phyloP scores from a whole-genome alignment of 768 basidiomycete genomes.

The Megacollybia marginata region DNA sequence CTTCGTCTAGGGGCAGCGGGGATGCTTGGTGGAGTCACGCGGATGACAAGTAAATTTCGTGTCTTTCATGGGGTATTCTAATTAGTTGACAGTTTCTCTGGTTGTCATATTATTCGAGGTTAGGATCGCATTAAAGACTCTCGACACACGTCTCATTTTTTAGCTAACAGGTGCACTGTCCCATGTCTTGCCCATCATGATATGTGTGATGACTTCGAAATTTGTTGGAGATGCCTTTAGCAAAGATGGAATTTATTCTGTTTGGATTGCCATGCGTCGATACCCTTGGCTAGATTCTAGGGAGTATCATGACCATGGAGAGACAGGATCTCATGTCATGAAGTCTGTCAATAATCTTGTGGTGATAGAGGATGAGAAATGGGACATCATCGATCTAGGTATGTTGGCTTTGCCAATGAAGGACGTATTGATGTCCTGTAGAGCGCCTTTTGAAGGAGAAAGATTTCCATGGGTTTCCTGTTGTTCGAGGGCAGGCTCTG shows the following conservation, averaged over 20 bases:
- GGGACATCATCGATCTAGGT: constrained; percentile 45
- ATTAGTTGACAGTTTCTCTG: constrained; percentile 47
- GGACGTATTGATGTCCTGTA: constrained; percentile 11
- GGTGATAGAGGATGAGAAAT: constrained; percentile 42
- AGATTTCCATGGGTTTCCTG: constrained; percentile 59
- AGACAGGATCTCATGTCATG: constrained; percentile 57
- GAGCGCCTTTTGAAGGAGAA: constrained; percentile 34
- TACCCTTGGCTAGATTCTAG: constrained; percentile 67
- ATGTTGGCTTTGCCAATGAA: neutral
- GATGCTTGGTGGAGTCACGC: constrained; percentile 69
- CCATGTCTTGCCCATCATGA: constrained; percentile 79
- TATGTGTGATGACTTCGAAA: constrained; percentile 70
- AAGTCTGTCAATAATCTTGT: constrained; percentile 41
- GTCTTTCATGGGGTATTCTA: neutral
- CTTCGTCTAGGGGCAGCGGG: constrained; percentile 47
- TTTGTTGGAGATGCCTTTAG: constrained; percentile 71
- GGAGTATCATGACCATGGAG: constrained; percentile 59
- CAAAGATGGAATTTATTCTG: constrained; percentile 61
- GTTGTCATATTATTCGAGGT: constrained; percentile 76
- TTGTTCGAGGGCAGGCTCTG: constrained; percentile 42
- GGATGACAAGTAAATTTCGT: constrained; percentile 57
- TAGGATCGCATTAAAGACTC: constrained; percentile 1
- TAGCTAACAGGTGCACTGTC: constrained; percentile 74
- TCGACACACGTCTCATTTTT: neutral
- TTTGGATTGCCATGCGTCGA: constrained; percentile 64